Base-by-base conservation (phyloP, 1,284 basidiomycete species). In the Hymenochaete sp. region DNA sequence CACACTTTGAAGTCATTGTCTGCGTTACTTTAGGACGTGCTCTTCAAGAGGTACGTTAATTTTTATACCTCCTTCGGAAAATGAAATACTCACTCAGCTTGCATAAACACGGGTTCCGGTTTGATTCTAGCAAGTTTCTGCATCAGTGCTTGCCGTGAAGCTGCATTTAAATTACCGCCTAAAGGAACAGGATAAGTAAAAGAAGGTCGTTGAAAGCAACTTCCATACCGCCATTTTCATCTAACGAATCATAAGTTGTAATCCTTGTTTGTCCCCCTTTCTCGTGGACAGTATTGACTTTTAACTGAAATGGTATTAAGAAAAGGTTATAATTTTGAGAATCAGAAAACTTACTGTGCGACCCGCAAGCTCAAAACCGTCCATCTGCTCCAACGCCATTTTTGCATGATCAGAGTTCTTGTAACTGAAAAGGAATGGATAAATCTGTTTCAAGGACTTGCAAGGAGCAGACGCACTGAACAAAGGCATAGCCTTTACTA, bases 331-430 rank as follows among this genome's bases (percentile, higher is more conserved):
- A 14, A 19, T 16, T 13, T 10, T 41, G n/a, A n/a, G 24, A 24
- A 32, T 22, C 11, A 48, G 31, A 27, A 24, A 26, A 67, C 83
- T 51, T 58, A 92, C 89, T 46, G 83, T 85, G 50, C 95, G 79
- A 38, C 93, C 96, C 38, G 96, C 95, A 42, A 99, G 74, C 57
- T 96, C 92, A 59, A 98, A 98, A 9, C 90, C 90, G 70, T 98
- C 92, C 93, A 99, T 98, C 55, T 96, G 91, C 59, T 97, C 92
- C 31, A 95, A 68, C 13, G 95, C 95, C 80, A 93, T 93, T 62
- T 89, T 86, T 14, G 96, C 95, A 60, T 97, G 88, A 58, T 92
- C 85, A 13, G 80, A 69, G 40, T 87, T 75, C 59, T 90, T 89
- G 65, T 92, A 96, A 62, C 88, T 91, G 47, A 19, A 40, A 44